Evolutionary conservation across 1,284 basidiomycete species (phyloP).

Genomic region (Trichosporon sp.): DNA sequence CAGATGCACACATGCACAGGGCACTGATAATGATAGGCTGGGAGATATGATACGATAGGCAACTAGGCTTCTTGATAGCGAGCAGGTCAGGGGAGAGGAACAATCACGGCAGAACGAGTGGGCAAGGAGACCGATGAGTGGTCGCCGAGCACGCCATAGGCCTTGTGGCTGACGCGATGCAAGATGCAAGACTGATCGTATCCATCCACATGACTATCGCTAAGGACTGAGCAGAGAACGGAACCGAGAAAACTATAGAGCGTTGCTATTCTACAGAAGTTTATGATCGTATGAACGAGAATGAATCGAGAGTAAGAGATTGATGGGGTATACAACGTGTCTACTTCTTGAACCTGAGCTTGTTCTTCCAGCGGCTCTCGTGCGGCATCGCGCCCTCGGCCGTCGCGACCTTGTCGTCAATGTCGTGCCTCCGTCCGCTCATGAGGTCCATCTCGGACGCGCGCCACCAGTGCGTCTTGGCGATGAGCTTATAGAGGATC

Average conservation of each 20-base stretch:
- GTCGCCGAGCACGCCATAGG: background rate
- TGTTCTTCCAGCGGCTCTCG: background rate
- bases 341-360: background rate
- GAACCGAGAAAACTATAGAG: background rate
- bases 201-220: background rate
- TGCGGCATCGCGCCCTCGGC: background rate
- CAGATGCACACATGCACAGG: background rate
- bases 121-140: background rate
- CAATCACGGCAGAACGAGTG: background rate
- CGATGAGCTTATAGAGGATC: conserved; percentile 32
- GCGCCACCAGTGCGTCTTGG: conserved; percentile 31
- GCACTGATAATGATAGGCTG: background rate
- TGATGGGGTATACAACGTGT: too few relatives aligned
- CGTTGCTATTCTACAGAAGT: background rate
- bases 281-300: background rate
- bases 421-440: conserved; percentile 30
- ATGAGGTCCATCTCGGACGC: conserved; percentile 33
- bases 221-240: background rate
- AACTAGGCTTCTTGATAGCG: background rate
- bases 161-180: background rate
- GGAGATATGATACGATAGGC: background rate
- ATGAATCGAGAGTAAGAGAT: background rate
- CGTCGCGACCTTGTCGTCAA: conserved; percentile 23
- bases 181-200: background rate
- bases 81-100: background rate